phyloP scores from a whole-genome alignment of 2,329 filamentous ascomycete genomes.

The Neonectria coccinea region DNA sequence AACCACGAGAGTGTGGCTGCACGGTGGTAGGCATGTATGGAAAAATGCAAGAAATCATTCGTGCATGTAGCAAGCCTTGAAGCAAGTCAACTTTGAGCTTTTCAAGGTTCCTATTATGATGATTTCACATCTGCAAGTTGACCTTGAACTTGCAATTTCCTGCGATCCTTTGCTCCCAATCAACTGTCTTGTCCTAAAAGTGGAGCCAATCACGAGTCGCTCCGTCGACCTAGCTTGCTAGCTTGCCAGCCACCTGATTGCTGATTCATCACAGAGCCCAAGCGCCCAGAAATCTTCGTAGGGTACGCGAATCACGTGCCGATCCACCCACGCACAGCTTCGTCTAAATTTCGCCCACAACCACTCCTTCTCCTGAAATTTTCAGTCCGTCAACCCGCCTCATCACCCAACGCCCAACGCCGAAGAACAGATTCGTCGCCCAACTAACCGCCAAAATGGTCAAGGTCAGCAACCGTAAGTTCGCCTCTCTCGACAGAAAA shows the following conservation, averaged over 20 bases:
- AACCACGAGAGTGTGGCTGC: neutral
- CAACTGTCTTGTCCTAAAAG: neutral
- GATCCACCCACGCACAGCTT: constrained; percentile 27
- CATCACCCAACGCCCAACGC: constrained; percentile 47
- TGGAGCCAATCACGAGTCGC: neutral
- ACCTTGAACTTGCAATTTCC: neutral
- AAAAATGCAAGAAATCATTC: neutral
- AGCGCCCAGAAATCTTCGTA: neutral
- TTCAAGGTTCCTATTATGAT: neutral
- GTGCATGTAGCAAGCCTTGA: neutral
- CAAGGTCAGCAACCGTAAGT: constrained; percentile 74
- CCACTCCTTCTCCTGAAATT: constrained; percentile 24
- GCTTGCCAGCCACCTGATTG: neutral
- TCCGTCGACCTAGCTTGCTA: neutral
- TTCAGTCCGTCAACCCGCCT: constrained; percentile 41
- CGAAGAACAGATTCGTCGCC: constrained; percentile 44
- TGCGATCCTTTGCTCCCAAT: neutral
- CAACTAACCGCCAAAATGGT: constrained; percentile 68
- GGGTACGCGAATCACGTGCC: constrained; percentile 49
- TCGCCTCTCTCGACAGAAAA: constrained; percentile 6
- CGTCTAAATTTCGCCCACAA: constrained; percentile 49
- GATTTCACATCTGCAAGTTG: neutral
- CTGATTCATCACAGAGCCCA: neutral
- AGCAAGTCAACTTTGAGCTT: neutral
- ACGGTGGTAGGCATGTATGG: neutral